phyloP scores from a whole-genome alignment of 2,329 filamentous ascomycete species.

The Xylaria sp. region DNA sequence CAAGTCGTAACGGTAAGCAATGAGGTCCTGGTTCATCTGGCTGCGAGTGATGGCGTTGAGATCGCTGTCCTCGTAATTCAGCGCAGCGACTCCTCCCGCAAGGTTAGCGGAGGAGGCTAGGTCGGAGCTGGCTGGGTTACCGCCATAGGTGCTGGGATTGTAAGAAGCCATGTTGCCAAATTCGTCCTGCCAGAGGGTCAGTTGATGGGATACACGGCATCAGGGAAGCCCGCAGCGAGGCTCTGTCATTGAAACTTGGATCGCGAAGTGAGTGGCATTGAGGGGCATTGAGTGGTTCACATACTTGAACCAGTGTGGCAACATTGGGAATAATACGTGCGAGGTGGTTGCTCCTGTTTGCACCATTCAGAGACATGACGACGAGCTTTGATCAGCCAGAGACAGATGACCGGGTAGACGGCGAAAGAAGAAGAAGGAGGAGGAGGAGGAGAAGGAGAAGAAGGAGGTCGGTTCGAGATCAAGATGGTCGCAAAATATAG shows the following conservation, averaged over 20 bases:
- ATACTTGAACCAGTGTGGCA: constrained; percentile 28
- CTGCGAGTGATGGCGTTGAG: constrained; percentile 48
- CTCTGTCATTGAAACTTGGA: not conserved
- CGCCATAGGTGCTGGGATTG: constrained; percentile 21
- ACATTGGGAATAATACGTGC: constrained; percentile 26
- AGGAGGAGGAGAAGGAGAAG: not conserved
- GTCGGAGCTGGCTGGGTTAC: not conserved
- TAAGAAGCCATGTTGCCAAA: constrained; percentile 15
- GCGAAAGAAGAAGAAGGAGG: not conserved
- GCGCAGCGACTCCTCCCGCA: constrained; percentile 7
- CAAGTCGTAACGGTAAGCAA: constrained; percentile 55
- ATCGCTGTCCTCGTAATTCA: constrained; percentile 46
- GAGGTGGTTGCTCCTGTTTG: constrained; percentile 30
- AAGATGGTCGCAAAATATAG: not conserved
- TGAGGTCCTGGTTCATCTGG: constrained; percentile 56
- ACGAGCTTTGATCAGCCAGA: not conserved
- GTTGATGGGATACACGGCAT: not conserved
- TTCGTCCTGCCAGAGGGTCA: constrained; percentile 25
- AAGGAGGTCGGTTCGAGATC: not conserved
- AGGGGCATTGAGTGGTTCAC: constrained; percentile 11
- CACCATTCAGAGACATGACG: constrained; percentile 27
- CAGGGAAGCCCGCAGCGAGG: not conserved
- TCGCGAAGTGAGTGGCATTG: not conserved
- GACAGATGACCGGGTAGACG: not conserved
- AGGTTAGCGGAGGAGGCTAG: not conserved